Evolutionary conservation across 2,329 filamentous ascomycete species (phyloP).

Genomic region (Paracoccidioides lutzii): DNA sequence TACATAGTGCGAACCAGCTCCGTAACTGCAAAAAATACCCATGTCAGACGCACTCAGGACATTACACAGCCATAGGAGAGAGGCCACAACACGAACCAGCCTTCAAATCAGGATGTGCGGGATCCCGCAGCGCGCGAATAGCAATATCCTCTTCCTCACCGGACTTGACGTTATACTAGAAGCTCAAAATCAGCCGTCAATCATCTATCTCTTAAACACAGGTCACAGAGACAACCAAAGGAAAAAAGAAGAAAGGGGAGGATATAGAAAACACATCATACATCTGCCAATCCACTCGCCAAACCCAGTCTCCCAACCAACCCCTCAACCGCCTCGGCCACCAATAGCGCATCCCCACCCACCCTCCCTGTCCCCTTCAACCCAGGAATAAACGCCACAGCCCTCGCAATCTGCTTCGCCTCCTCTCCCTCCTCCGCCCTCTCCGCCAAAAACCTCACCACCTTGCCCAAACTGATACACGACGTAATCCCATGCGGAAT

Average conservation of each 20-base stretch:
- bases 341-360: constrained; percentile 5
- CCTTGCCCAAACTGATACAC: constrained; percentile 9
- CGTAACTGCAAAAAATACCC: background rate
- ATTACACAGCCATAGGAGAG: background rate
- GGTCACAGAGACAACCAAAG: background rate
- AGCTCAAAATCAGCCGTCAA: background rate
- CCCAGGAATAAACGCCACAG: constrained; percentile 14
- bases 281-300: constrained; percentile 5
- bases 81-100: constrained; percentile 4
- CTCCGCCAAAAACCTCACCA: constrained; percentile 5
- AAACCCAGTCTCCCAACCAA: constrained; percentile 7
- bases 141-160: constrained; percentile 8
- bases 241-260: background rate
- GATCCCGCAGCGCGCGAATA: constrained; percentile 5
- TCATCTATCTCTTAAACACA: background rate
- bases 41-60: background rate
- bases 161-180: constrained; percentile 8
- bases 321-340: constrained; percentile 11
- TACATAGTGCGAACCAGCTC: constrained; percentile 1
- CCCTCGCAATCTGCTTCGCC: constrained; percentile 14
- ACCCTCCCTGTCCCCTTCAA: constrained; percentile 11
- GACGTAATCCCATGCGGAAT: constrained; percentile 12
- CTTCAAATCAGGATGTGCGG: constrained; percentile 5
- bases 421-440: constrained; percentile 4
- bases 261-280: constrained; percentile 1